Evolutionary conservation across 2,329 filamentous ascomycete genomes (phyloP).

Genomic region (Penicillium sp.): DNA sequence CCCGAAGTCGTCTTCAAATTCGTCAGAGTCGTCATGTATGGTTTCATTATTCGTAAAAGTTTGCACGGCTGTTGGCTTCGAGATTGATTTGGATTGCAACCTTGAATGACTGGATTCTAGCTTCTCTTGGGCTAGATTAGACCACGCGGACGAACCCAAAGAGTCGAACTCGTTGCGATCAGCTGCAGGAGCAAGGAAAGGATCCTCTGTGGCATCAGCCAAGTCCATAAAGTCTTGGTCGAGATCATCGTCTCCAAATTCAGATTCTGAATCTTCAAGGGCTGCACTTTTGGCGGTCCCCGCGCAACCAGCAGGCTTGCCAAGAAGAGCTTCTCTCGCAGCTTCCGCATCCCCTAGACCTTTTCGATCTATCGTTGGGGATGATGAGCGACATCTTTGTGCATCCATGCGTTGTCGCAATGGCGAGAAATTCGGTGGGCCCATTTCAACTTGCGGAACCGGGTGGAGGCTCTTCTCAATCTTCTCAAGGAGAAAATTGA

Average conservation of each 20-base stretch:
- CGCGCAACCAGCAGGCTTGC: not conserved
- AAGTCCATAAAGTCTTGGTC: constrained; percentile 49
- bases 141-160: constrained; percentile 21
- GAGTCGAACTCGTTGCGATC: constrained; percentile 16
- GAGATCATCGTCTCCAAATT: constrained; percentile 52
- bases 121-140: constrained; percentile 15
- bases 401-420: constrained; percentile 37
- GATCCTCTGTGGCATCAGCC: constrained; percentile 36
- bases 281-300: constrained; percentile 5
- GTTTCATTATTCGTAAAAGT: constrained; percentile 18
- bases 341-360: constrained; percentile 1
- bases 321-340: constrained; percentile 2
- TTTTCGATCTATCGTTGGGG: constrained; percentile 31
- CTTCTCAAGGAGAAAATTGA: constrained; percentile 65
- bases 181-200: constrained; percentile 25
- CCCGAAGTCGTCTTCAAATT: constrained; percentile 70
- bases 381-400: constrained; percentile 33
- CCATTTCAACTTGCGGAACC: constrained; percentile 26
- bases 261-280: constrained; percentile 38
- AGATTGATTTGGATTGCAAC: not conserved
- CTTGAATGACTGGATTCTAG: constrained; percentile 4
- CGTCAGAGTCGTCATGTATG: constrained; percentile 49
- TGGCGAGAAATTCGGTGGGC: constrained; percentile 48
- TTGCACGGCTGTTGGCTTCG: constrained; percentile 8
- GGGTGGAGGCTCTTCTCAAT: constrained; percentile 57